Evolutionary conservation across 179 eudicot species (phyloP), one percentile per base, ranked within the genome.

Genomic region (Amaranthus tricolor): DNA sequence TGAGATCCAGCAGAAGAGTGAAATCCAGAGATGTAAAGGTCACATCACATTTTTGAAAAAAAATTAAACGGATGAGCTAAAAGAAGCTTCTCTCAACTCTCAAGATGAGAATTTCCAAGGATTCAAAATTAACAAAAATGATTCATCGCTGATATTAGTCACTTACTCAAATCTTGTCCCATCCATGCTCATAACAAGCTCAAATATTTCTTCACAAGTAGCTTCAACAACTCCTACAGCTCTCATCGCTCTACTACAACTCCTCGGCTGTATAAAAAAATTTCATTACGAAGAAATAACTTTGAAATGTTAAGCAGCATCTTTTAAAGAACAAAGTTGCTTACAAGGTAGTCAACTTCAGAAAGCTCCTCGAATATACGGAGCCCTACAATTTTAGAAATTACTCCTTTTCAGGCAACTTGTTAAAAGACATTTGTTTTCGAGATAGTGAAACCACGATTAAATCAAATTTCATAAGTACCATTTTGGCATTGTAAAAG

Each of bases 241-340:
- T 82, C 90, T 96, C 99, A 96, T 96, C 66, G 98, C 99, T 86
- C 98, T 87, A 82, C 99, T 94, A 85, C 98, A 96, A 86, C 99
- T 94, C 84, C 96, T 93, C 57, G 99, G 99, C 98, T 96, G 88
- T 81, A 85, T 47, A 72, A 47, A 19, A 68, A 54, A 9, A 63
- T 60, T 6, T 24, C 15, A 31, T 63, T 48, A 82, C 45, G 44
- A 54, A 76, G 59, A 62, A 73, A 66, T 68, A 44, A 70, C 54
- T 62, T 60, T 66, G 45, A 64, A 68, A 58, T 45, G 45, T 74
- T 21, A 62, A 68, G 16, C 44, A 68, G 47, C 59, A 47, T 16
- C 64, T 5, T 65, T 47, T 31, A 31, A 14, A 50, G 13, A 74
- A 54, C 51, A 31, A 31, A 16, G 16, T 51, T 40, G 61, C 88